Conservation (phyloP, 495 filamentous ascomycete species). For the Evernia prunastri region DNA sequence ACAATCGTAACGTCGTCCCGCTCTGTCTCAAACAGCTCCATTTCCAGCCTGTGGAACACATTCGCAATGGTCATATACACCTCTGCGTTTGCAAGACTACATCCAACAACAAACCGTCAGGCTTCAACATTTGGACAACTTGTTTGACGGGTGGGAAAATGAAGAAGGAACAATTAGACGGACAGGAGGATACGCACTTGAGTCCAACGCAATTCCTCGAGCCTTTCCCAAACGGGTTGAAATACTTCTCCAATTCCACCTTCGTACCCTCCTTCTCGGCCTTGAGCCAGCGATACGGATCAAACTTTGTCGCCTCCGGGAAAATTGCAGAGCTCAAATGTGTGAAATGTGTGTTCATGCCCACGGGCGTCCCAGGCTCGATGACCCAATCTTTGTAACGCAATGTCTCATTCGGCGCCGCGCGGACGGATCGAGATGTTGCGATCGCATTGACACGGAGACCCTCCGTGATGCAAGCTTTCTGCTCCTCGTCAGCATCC, state of each 20-base stretch:
- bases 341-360: conserved; percentile 42
- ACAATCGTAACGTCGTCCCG: conserved; percentile 31
- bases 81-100: conserved; percentile 39
- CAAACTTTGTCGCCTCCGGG: conserved; percentile 21
- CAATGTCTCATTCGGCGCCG: conserved; percentile 37
- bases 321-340: conserved; percentile 37
- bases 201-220: conserved; percentile 43
- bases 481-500: conserved; percentile 6
- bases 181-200: conserved; percentile 30
- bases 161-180: background rate
- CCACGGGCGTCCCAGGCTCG: conserved; percentile 38
- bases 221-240: conserved; percentile 42
- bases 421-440: conserved; percentile 36
- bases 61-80: conserved; percentile 36
- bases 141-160: background rate
- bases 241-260: conserved; percentile 31
- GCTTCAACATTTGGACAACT: background rate
- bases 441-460: conserved; percentile 28
- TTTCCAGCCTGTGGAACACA: conserved; percentile 35
- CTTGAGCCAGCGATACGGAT: conserved; percentile 46
- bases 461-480: conserved; percentile 16
- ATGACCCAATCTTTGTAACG: conserved; percentile 37
- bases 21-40: conserved; percentile 37
- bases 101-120: background rate
- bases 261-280: conserved; percentile 23